These are phyloP conservation scores for Onygena corvina DNA, from an alignment of 2,329 filamentous ascomycete genomes.

Conservation along the genomic window DNA sequence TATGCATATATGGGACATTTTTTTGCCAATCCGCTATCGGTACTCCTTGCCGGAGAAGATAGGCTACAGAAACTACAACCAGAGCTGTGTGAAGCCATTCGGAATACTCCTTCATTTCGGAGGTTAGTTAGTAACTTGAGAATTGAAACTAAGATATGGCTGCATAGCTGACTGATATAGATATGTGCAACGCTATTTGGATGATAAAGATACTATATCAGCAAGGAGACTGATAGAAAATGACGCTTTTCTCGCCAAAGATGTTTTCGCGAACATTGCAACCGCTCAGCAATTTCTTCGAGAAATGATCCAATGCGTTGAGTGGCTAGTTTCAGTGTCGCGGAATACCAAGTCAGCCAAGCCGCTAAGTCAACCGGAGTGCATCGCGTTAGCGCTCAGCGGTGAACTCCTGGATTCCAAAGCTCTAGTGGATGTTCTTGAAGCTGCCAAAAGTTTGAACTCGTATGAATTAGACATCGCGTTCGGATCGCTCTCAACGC, in stretches of 20 bases:
- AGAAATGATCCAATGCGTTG: slow-evolving; percentile 26
- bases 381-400: slow-evolving; percentile 34
- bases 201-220: slow-evolving; percentile 22
- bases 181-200: slow-evolving; percentile 33
- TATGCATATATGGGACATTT: slow-evolving; percentile 54
- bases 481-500: slow-evolving; percentile 28
- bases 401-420: slow-evolving; percentile 44
- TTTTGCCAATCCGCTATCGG: slow-evolving; percentile 47
- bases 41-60: slow-evolving; percentile 33
- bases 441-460: slow-evolving; percentile 41
- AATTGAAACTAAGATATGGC: not conserved
- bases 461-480: slow-evolving; percentile 39
- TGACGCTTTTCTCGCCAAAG: slow-evolving; percentile 37
- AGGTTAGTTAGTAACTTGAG: slow-evolving; percentile 22
- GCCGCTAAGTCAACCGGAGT: slow-evolving; percentile 25
- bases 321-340: slow-evolving; percentile 21
- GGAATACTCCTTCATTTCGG: slow-evolving; percentile 47
- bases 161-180: slow-evolving; percentile 21
- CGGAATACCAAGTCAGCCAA: slow-evolving; percentile 23
- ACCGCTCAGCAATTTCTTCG: slow-evolving; percentile 32
- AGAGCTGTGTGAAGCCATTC: slow-evolving; percentile 43
- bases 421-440: slow-evolving; percentile 41
- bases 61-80: slow-evolving; percentile 21
- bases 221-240: slow-evolving; percentile 40
- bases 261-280: slow-evolving; percentile 30